Base-by-base conservation (phyloP, 768 basidiomycete genomes). In the Boletus rubescentipes region DNA sequence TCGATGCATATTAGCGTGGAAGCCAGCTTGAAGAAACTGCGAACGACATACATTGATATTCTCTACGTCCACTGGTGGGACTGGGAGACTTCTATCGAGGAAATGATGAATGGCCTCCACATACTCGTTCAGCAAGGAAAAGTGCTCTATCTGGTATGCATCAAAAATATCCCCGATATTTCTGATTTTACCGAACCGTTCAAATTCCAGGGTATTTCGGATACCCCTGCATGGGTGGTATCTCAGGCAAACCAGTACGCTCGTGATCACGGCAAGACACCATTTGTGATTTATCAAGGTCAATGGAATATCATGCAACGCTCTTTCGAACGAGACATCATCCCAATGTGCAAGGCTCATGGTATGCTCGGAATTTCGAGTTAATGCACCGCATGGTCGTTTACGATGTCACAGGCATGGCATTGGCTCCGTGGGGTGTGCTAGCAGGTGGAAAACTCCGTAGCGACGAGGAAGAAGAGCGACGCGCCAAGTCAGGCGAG, bases 261-360 rank as follows among this genome's bases (percentile, higher is more conserved):
- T 6, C 59, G 68, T 4, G 64, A 67, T 39, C 71, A 79, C 12
- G 78, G 73, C 3, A 69, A 76, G 59, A 67, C 74, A 11, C 77
- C 75, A 5, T 80, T 80, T 54, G 71, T 71, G 34, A 65, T 80
- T 39, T 80, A 79, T 59, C 78, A 75, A 60, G 78, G 75, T 15
- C 31, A 35, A 12, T 73, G 68, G 73, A 68, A 59, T 45, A 47
- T 69, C 11, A 54, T 73, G 39, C 36, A 67, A 3, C 67, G 78
- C 30, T 72, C 76, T 35, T 66, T 79, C 43, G 78, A 79, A 58
- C 70, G 76, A 7, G 77, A 79, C 12, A 73, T 79, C 53, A 66
- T 79, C 44, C 72, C 67, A 0, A 72, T 72, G 68, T 64, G 62
- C 16, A 63, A 57, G n/a, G n/a, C n/a, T n/a, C n/a, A n/a, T n/a